Conservation (phyloP, 768 basidiomycete genomes). For the Leccinum subtestaceum region DNA sequence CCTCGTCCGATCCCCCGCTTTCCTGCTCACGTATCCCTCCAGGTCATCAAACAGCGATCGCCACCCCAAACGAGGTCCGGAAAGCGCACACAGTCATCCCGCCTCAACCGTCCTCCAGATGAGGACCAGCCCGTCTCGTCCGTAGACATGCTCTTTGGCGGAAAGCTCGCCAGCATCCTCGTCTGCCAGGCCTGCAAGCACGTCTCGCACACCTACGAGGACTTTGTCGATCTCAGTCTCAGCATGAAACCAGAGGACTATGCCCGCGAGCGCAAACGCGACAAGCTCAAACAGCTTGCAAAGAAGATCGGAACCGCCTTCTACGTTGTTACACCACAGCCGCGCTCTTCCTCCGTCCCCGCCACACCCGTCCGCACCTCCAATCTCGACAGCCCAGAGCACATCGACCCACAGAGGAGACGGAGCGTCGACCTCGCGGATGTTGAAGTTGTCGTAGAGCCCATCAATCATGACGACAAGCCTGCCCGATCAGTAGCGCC, state of each 20-base stretch:
- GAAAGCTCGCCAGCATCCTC: slow-evolving; percentile 84
- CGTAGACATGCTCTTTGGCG: slow-evolving; percentile 88
- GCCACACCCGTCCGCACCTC: slow-evolving; percentile 35
- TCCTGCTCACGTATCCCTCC: slow-evolving; percentile 2
- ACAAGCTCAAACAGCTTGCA: slow-evolving; percentile 72
- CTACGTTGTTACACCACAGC: slow-evolving; percentile 31
- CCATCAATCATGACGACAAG: slow-evolving; percentile 4
- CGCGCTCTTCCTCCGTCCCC: slow-evolving; percentile 60
- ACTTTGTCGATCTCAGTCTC: slow-evolving; percentile 91
- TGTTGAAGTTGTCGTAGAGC: slow-evolving; percentile 31
- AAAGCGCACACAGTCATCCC: slow-evolving; percentile 13
- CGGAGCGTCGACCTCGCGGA: slow-evolving; percentile 33
- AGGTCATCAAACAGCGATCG: slow-evolving; percentile 75
- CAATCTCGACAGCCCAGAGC: slow-evolving; percentile 30
- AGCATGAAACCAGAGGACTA: slow-evolving; percentile 85
- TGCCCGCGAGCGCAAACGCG: slow-evolving; percentile 67
- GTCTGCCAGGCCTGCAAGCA: slow-evolving; percentile 94
- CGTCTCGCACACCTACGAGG: slow-evolving; percentile 79
- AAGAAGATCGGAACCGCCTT: slow-evolving; percentile 46
- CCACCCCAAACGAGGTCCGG: slow-evolving; percentile 43
- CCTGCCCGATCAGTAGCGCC: slow-evolving; percentile 1
- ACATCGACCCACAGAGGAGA: slow-evolving; percentile 28
- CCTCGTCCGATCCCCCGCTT: background rate
- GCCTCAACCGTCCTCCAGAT: background rate
- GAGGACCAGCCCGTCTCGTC: slow-evolving; percentile 62